Evolutionary conservation across 768 basidiomycete genomes (phyloP), one percentile per base, ranked within the genome.

Genomic region (Pleurotus salmoneostramineus): DNA sequence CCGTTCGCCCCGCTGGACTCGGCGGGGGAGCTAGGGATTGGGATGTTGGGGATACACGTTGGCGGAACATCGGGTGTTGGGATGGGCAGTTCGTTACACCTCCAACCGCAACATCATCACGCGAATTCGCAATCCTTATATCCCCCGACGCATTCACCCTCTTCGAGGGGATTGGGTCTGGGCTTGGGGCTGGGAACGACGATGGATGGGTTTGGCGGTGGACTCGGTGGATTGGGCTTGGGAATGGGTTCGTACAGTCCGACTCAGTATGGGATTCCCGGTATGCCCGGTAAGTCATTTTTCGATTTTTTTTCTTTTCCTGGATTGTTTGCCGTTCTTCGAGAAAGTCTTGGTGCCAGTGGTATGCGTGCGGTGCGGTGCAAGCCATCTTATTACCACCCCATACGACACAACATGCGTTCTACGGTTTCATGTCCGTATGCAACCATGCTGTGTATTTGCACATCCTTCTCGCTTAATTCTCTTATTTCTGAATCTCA

Each of bases 211-310:
- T 27, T 27, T 27, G 21, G 21, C 21, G 21, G 21, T 27, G 21
- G 21, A 27, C 21, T 27, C 21, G 21, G 21, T 27, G 21, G 21
- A 27, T 27, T 27, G 21, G 21, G 21, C 21, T 27, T 27, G 21
- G 21, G 21, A 27, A 27, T 27, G 21, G 21, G 21, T 1, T 1
- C 2, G 21, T 27, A 27, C 3, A 27, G 21, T 27, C 21, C 21
- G 21, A 27, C 21, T 27, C 21, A 27, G 11, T 50, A 33, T 33
- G 31, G 49, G 27, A 71, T 77, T 40, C 69, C 77, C 64, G 72
- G 69, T n/a, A 69, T 80, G 66, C 71, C 75, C 63, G 76, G 81
- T 83, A 65, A 65, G 79, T 67, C 32, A 27, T 45, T 59, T 35
- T 45, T 27, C 40, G 43, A 17, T n/a, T 35, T 51, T 17, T 49